A percentile compares a stretch with the other conserved stretches of the same genome.
Evolutionary conservation across 306 rosid genomes (phyloP).

Genomic region (Mucuna pruriens): DNA sequence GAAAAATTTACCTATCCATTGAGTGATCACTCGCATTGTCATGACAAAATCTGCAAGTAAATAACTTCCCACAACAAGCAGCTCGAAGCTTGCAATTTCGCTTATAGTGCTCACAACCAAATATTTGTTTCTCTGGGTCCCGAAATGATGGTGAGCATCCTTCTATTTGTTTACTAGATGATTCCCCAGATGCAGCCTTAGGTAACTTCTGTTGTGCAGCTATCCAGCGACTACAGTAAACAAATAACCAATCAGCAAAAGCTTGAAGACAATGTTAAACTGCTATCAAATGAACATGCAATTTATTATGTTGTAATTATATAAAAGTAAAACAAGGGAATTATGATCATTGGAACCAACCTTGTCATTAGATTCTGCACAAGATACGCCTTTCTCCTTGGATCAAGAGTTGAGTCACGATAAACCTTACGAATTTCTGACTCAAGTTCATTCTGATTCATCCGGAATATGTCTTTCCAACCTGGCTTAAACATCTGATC

Average conservation of each 20-base stretch:
- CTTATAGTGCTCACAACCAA: conserved; percentile 98
- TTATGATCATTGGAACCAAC: conserved; percentile 49
- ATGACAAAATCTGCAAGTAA: conserved; percentile 97
- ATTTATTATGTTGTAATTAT: conserved; percentile 30
- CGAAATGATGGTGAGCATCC: conserved; percentile 72
- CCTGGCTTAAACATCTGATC: conserved; percentile 99
- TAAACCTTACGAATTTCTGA: conserved; percentile 97
- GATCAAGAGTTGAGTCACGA: conserved; percentile 94
- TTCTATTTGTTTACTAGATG: conserved; percentile 69
- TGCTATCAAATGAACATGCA: conserved; percentile 25
- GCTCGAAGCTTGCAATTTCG: conserved; percentile 98
- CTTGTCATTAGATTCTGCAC: conserved; percentile 99
- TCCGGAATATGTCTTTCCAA: conserved; percentile 99
- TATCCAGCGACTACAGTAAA: conserved; percentile 89
- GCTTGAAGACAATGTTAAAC: conserved; percentile 34
- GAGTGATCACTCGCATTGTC: conserved; percentile 98
- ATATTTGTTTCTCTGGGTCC: conserved; percentile 68
- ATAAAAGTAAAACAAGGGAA: conserved; percentile 32
- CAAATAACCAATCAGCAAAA: conserved; percentile 33
- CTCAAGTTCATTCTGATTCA: conserved; percentile 98
- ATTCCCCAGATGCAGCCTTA: conserved; percentile 63
- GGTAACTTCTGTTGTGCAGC: conserved; percentile 96
- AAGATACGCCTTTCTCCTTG: conserved; percentile 96
- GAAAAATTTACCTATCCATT: conserved; percentile 84
- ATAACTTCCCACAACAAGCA: conserved; percentile 94